Conservation (phyloP, 1,284 basidiomycete species). For the Polyporus tsugae region DNA sequence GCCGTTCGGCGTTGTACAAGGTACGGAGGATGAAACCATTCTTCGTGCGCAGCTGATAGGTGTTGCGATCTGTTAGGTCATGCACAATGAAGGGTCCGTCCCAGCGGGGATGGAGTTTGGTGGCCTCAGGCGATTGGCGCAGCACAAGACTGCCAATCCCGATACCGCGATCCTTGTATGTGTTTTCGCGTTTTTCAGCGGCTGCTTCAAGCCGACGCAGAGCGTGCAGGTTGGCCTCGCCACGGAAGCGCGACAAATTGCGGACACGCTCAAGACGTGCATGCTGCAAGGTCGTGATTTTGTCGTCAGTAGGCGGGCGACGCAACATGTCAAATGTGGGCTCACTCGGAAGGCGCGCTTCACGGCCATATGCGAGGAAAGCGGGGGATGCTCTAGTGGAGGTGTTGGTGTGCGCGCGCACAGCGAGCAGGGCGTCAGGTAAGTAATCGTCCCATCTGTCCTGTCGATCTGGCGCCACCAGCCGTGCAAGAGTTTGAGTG, state of each 20-base stretch:
- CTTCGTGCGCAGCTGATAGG: not conserved
- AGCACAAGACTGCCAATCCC: not conserved
- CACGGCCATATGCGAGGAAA: not conserved
- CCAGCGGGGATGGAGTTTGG: not conserved
- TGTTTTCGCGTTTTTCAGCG: not conserved
- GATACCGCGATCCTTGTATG: not conserved
- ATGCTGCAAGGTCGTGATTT: not conserved
- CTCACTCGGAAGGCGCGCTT: not conserved
- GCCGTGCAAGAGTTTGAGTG: not conserved
- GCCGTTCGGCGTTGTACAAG: not conserved
- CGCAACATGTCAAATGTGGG: not conserved
- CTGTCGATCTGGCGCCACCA: not conserved
- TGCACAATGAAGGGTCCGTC: not conserved
- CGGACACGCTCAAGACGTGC: not conserved
- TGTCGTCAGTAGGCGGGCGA: not conserved
- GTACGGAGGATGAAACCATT: not conserved
- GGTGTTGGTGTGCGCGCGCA: not conserved
- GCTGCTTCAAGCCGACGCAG: not conserved
- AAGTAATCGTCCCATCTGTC: not conserved
- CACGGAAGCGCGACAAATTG: not conserved
- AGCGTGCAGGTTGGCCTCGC: not conserved
- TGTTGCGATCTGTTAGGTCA: not conserved
- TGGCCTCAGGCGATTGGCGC: not conserved
- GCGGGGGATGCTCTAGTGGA: not conserved
- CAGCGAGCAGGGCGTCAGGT: not conserved